Evolutionary conservation across 2,329 filamentous ascomycete species (phyloP), one percentile per base, ranked within the genome.

Genomic region (Simplicillium aogashimaense): DNA sequence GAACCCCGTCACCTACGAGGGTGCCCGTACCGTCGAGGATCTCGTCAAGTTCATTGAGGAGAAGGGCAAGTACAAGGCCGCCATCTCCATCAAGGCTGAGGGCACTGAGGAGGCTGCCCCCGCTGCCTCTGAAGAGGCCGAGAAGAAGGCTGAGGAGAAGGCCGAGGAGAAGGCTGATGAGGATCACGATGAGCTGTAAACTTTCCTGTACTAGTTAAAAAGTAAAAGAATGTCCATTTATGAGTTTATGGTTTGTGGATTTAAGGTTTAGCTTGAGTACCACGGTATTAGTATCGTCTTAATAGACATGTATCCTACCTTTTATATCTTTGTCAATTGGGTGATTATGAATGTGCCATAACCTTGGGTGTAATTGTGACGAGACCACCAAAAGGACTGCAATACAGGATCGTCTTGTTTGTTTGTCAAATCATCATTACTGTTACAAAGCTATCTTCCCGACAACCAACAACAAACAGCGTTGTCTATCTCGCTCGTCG

Each of bases 41-140:
- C 78, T 98, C 45, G 82, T 86, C 57, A 76, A 82, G 55, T 98
- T 98, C 71, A 77, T 98, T 64, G 81, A 86, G 67, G 88, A 95
- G 74, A 94, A 92, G 64, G 92, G 92, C 66, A 92, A 88, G 67
- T 77, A 94, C 75, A 80, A 83, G 65, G 78, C 86, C 49, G 79
- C 82, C 53, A 79, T 82, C 47, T 65, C 70, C 41, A 67, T 71
- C 50, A 65, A 68, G 53, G 63, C 65, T 53, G 72, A 72, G 52
- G 73, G 74, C 50, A 61, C 65, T 29, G 72, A 76, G 52, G 72
- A 81, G 59, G 64, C 67, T 42, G 68, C 70, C 34, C 67, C 70
- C 42, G 69, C 72, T 50, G 62, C 73, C 52, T 66, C 67, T 18
- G 72, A 76, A 56, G 63, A 69, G 46, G 60, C 54, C 37, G 59